phyloP scores from a whole-genome alignment of 2,329 filamentous ascomycete genomes.

The Fusarium continuum region DNA sequence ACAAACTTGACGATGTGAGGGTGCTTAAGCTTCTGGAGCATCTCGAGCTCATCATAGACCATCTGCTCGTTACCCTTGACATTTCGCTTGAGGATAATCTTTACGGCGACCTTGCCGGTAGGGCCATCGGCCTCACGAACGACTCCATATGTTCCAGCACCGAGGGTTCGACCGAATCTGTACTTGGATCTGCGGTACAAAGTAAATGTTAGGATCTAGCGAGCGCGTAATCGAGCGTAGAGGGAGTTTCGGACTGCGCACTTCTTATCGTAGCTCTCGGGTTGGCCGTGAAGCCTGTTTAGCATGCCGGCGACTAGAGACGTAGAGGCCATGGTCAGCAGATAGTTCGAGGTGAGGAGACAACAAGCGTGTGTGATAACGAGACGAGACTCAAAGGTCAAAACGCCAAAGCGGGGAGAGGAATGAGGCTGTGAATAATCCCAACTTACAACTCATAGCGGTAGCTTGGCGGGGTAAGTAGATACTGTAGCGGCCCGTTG shows the following conservation, averaged over 20 bases:
- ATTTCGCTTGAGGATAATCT: slow-evolving; percentile 99
- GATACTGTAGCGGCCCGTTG: slow-evolving; percentile 13
- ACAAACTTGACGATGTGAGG: slow-evolving; percentile 97
- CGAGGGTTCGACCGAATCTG: slow-evolving; percentile 90
- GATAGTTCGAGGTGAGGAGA: not conserved
- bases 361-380: not conserved
- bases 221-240: slow-evolving; percentile 6
- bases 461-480: slow-evolving; percentile 43
- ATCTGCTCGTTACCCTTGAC: slow-evolving; percentile 98
- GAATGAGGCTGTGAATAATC: slow-evolving; percentile 40
- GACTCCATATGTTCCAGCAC: slow-evolving; percentile 97
- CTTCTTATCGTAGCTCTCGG: slow-evolving; percentile 99
- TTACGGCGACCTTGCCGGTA: slow-evolving; percentile 88
- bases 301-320: slow-evolving; percentile 83
- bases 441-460: slow-evolving; percentile 48
- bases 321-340: slow-evolving; percentile 38
- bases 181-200: slow-evolving; percentile 75
- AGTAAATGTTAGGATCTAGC: slow-evolving; percentile 40
- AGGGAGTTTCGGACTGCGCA: slow-evolving; percentile 54
- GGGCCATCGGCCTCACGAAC: slow-evolving; percentile 92
- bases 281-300: slow-evolving; percentile 95
- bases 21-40: slow-evolving; percentile 91
- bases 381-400: slow-evolving; percentile 10
- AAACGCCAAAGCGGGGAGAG: slow-evolving; percentile 32
- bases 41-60: slow-evolving; percentile 96